phyloP scores from a whole-genome alignment of 768 basidiomycete species.

The Auriscalpium orientale region DNA sequence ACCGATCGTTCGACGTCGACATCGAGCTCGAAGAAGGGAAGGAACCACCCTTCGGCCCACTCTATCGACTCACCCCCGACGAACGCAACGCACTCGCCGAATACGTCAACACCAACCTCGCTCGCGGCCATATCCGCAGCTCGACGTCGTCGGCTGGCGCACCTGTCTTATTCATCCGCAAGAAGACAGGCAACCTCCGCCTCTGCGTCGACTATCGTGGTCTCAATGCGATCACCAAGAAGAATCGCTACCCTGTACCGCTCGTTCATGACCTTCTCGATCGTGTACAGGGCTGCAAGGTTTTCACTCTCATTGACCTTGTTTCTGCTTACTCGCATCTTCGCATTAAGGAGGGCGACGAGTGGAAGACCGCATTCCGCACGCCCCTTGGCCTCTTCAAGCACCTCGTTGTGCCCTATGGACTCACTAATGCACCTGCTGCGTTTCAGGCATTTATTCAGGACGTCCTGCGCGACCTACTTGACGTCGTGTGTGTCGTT shows the following conservation, averaged over 20 bases:
- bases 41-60: slow-evolving; percentile 20
- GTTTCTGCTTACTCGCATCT: slow-evolving; percentile 26
- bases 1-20: slow-evolving; percentile 27
- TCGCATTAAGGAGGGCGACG: slow-evolving; percentile 31
- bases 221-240: slow-evolving; percentile 27
- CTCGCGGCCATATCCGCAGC: slow-evolving; percentile 22
- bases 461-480: slow-evolving; percentile 5
- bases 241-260: slow-evolving; percentile 27
- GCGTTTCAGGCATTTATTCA: slow-evolving; percentile 31
- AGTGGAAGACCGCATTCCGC: slow-evolving; percentile 35
- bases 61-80: slow-evolving; percentile 26
- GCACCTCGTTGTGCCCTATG: slow-evolving; percentile 33
- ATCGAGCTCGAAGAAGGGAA: slow-evolving; percentile 27
- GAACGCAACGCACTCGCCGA: slow-evolving; percentile 28
- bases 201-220: slow-evolving; percentile 21
- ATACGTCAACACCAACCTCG: slow-evolving; percentile 31
- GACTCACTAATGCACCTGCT: slow-evolving; percentile 28
- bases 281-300: slow-evolving; percentile 10
- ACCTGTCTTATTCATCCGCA: slow-evolving; percentile 22
- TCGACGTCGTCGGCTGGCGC: slow-evolving; percentile 21
- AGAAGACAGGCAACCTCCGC: slow-evolving; percentile 18
- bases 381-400: slow-evolving; percentile 32
- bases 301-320: slow-evolving; percentile 25
- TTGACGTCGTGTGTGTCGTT: slow-evolving; percentile 18
- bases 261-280: slow-evolving; percentile 26